Evolutionary conservation across 2,329 filamentous ascomycete genomes (phyloP), one percentile per base, ranked within the genome.

Genomic region (Neonectria coccinea): DNA sequence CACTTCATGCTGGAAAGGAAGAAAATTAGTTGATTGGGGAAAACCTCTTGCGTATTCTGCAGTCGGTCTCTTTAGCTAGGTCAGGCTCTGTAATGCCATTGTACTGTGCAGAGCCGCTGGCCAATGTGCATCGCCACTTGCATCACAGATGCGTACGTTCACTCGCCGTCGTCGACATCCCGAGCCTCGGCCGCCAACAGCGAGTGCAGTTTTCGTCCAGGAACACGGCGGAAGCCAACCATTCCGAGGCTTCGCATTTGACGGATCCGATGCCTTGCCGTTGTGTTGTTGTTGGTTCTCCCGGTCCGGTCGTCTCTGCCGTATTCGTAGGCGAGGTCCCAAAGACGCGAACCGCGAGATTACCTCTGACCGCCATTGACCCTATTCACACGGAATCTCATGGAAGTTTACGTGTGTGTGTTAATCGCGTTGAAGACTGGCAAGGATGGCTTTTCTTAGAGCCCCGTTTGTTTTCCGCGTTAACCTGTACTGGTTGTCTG

Each of bases 381-480:
- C 55, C 25, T n/a, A 56, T 57, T 42, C 36, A 51, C 44, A 57
- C 41, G 27, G 14, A 51, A 42, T 36, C 39, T 18, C 22, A 51
- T 31, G 52, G 29, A 4, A 41, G 12, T 31, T n/a, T 25, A 39
- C 12, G 14, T 39, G 42, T 64, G 61, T 64, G 61, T 64, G 61
- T 59, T 56, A 64, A 59, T 64, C 20, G 51, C 41, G 50, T 42
- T 55, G 56, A 20, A 51, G 50, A 27, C 51, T 4, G 50, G 47
- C 61, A 64, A 56, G 61, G 61, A 64, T 64, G 42, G 25, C 33
- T 20, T 59, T 44, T 29, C 22, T 22, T 31, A 16, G 14, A 58
- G 61, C 56, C 61, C 61, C 61, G 47, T 51, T 39, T 57, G 29
- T 57, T 42, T 42, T 39, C 45, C 36, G 44, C 58, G 56, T 48